phyloP scores from a whole-genome alignment of 2,329 filamentous ascomycete genomes.

The Fusarium sp. region DNA sequence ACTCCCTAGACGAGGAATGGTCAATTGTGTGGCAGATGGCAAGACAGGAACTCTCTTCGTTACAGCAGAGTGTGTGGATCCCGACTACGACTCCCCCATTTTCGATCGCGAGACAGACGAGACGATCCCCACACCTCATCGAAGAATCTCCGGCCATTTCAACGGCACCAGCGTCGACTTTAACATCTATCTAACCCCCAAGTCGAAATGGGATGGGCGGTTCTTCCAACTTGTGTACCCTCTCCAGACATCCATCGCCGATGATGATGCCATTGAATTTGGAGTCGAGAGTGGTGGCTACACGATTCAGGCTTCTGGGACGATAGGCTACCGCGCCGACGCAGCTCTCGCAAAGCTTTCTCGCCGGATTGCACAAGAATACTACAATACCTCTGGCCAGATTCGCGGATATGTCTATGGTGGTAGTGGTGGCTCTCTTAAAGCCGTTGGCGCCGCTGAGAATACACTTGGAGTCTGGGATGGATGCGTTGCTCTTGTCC shows the following conservation, averaged over 20 bases:
- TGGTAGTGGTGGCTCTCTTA: constrained; percentile 39
- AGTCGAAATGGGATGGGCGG: constrained; percentile 20
- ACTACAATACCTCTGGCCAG: constrained; percentile 13
- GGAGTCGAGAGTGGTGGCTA: constrained; percentile 34
- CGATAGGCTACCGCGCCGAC: constrained; percentile 34
- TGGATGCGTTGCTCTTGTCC: constrained; percentile 36
- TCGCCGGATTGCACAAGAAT: constrained; percentile 18
- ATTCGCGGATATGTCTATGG: constrained; percentile 41
- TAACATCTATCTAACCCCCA: constrained; percentile 39
- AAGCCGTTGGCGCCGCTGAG: constrained; percentile 36
- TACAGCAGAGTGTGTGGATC: constrained; percentile 22
- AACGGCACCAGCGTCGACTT: constrained; percentile 32
- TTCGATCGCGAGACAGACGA: constrained; percentile 26
- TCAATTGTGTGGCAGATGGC: not conserved
- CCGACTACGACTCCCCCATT: constrained; percentile 12
- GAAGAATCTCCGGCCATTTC: constrained; percentile 30
- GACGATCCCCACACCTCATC: constrained; percentile 16
- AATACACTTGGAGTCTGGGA: constrained; percentile 39
- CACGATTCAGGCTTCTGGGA: constrained; percentile 30
- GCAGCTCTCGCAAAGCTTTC: constrained; percentile 39
- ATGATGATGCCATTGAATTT: constrained; percentile 24
- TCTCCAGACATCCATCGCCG: constrained; percentile 18
- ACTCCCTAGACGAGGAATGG: not conserved
- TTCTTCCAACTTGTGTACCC: constrained; percentile 42
- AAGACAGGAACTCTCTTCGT: not conserved